A percentile compares a stretch with the other conserved stretches of the same genome.
phyloP scores from a whole-genome alignment of 371 early-diverging fungal genomes.

The Mucor piriformis region DNA sequence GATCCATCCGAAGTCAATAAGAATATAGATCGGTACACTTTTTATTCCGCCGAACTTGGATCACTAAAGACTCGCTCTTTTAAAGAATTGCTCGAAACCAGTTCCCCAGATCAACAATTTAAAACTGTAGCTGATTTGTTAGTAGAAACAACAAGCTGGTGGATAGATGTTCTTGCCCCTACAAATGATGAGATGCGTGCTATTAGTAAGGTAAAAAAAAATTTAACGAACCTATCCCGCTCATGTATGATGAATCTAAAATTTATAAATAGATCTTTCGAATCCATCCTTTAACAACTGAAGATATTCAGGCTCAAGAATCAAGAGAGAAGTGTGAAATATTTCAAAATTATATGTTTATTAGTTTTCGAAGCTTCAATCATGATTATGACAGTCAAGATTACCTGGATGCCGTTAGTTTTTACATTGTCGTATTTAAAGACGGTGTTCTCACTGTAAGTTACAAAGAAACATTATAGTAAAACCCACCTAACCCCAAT shows the following conservation, averaged over 20 bases:
- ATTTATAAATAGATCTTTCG: conserved; percentile 50
- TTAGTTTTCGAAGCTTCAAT: conserved; percentile 82
- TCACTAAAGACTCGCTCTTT: conserved; percentile 54
- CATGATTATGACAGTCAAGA: conserved; percentile 67
- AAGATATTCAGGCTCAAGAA: conserved; percentile 92
- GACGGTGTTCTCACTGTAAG: conserved; percentile 65
- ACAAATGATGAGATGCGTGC: conserved; percentile 79
- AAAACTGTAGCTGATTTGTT: conserved; percentile 40
- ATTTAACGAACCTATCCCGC: not conserved
- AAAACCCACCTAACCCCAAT: too few species aligned
- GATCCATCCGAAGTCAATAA: conserved; percentile 33
- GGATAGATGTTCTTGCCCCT: conserved; percentile 88
- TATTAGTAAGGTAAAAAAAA: conserved; percentile 60
- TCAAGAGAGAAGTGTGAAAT: conserved; percentile 93
- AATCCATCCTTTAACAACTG: conserved; percentile 87
- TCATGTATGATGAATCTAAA: not conserved
- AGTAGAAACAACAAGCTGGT: conserved; percentile 66
- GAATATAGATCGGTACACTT: conserved; percentile 53
- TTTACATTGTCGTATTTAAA: conserved; percentile 82
- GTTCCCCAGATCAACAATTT: conserved; percentile 12
- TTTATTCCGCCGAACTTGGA: conserved; percentile 58
- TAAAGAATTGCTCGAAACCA: conserved; percentile 38
- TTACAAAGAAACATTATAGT: not conserved
- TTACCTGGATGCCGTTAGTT: conserved; percentile 79
- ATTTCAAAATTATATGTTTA: conserved; percentile 91